A percentile compares a stretch with the other conserved stretches of the same genome.
Conservation (phyloP, 225 moss, liverwort and hornwort genomes). For the Physcomitrium patens region DNA sequence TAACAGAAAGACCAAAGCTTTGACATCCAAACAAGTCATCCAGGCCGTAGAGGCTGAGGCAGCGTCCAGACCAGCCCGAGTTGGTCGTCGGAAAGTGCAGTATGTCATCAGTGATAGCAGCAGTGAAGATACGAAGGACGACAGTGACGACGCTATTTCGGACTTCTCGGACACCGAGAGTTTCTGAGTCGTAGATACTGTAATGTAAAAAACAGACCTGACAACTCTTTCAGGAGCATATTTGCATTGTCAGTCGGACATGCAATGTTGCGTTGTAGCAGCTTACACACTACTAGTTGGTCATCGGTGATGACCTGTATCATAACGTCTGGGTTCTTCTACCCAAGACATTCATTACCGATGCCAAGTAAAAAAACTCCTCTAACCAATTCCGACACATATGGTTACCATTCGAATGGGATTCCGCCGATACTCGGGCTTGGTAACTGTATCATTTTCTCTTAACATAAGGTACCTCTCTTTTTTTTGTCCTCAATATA, state of each 20-base stretch:
- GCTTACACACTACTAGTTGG: neutral
- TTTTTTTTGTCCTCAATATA: no score
- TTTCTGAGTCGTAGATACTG: conserved; percentile 9
- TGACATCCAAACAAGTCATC: conserved; percentile 47
- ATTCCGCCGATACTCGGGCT: no score
- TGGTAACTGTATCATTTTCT: no score
- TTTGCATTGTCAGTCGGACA: neutral
- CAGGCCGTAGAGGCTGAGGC: conserved; percentile 50
- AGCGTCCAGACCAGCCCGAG: conserved; percentile 49
- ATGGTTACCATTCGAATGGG: no score
- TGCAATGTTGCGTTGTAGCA: neutral
- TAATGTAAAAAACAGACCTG: neutral
- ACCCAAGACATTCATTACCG: no score
- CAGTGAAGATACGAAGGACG: conserved; percentile 37
- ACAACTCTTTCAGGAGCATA: no score
- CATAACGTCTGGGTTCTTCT: neutral
- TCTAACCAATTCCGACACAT: no score
- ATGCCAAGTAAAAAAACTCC: no score
- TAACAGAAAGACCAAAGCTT: conserved; percentile 45
- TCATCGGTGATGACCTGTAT: conserved; percentile 17
- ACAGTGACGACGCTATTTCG: conserved; percentile 44
- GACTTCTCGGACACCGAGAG: conserved; percentile 58
- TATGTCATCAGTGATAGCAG: conserved; percentile 59
- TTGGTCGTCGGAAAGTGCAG: conserved; percentile 55
- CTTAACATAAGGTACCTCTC: no score